Conservation (phyloP, 2,329 filamentous ascomycete species). For the Fusarium camptoceras region DNA sequence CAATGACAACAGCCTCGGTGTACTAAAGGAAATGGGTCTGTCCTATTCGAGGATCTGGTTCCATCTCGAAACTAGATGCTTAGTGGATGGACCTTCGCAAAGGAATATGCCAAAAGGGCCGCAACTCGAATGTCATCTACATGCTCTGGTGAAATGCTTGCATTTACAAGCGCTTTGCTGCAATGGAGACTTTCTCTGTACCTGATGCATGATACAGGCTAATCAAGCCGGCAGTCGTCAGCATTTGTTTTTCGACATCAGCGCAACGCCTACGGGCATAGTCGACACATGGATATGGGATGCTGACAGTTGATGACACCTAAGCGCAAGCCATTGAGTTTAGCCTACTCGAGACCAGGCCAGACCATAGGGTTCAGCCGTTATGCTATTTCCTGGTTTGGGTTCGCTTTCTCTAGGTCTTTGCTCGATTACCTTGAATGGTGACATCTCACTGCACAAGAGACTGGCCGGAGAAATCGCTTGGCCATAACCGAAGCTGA, state of each 20-base stretch:
- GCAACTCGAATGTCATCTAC: neutral
- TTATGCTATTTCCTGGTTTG: slow-evolving; percentile 29
- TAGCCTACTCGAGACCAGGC: slow-evolving; percentile 12
- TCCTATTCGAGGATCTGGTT: slow-evolving; percentile 9
- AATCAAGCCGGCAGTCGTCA: neutral
- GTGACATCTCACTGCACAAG: slow-evolving; percentile 31
- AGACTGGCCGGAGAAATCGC: slow-evolving; percentile 11
- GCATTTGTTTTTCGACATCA: slow-evolving; percentile 2
- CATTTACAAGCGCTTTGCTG: neutral
- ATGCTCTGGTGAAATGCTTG: neutral
- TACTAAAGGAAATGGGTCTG: neutral
- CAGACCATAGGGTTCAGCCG: slow-evolving; percentile 27
- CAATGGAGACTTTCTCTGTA: neutral
- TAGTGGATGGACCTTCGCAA: slow-evolving; percentile 15
- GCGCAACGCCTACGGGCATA: neutral
- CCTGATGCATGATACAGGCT: neutral
- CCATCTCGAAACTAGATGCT: slow-evolving; percentile 5
- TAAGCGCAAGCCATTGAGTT: slow-evolving; percentile 27
- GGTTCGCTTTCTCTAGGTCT: slow-evolving; percentile 31
- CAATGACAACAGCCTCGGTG: neutral
- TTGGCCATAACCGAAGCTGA: slow-evolving; percentile 26
- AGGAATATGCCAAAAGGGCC: slow-evolving; percentile 8
- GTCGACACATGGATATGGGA: slow-evolving; percentile 8
- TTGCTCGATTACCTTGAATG: slow-evolving; percentile 30
- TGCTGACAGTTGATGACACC: slow-evolving; percentile 37